A percentile compares a stretch with the other conserved stretches of the same genome.
Conservation (phyloP, 495 filamentous ascomycete species). For the Podospora australis region DNA sequence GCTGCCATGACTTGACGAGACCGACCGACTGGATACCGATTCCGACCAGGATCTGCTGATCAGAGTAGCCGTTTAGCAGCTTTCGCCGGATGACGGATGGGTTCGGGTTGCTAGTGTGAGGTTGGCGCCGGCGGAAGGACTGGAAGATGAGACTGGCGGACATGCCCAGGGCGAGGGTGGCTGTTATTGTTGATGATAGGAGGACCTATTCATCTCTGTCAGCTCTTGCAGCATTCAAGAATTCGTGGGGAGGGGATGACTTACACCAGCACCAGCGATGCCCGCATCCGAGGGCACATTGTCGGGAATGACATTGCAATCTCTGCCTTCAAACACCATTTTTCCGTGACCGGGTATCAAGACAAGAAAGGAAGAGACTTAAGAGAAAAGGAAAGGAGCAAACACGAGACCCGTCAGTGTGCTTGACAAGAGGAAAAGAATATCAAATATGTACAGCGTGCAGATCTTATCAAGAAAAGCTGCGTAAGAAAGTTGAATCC, state of each 20-base stretch:
- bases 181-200: slow-evolving; percentile 55
- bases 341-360: slow-evolving; percentile 7
- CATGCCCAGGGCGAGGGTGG: slow-evolving; percentile 38
- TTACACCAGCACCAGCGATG: slow-evolving; percentile 52
- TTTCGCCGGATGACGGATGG: slow-evolving; percentile 44
- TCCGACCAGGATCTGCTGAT: slow-evolving; percentile 56
- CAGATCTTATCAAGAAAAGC: too few species aligned
- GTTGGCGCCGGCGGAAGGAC: slow-evolving; percentile 28
- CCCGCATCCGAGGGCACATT: slow-evolving; percentile 45
- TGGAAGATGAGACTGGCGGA: slow-evolving; percentile 43
- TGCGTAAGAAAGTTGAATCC: too few species aligned
- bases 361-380: background rate
- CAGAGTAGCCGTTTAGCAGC: slow-evolving; percentile 50
- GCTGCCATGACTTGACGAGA: slow-evolving; percentile 40
- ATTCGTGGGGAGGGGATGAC: slow-evolving; percentile 11
- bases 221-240: background rate
- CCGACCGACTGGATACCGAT: slow-evolving; percentile 53
- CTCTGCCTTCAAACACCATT: slow-evolving; percentile 14
- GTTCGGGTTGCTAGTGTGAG: slow-evolving; percentile 23
- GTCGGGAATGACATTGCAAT: slow-evolving; percentile 42
- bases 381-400: background rate
- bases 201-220: slow-evolving; percentile 35
- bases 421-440: too few species aligned
- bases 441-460: too few species aligned
- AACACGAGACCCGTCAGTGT: too few species aligned